phyloP scores from a whole-genome alignment of 441 rosid species.

The Croton setiger region DNA sequence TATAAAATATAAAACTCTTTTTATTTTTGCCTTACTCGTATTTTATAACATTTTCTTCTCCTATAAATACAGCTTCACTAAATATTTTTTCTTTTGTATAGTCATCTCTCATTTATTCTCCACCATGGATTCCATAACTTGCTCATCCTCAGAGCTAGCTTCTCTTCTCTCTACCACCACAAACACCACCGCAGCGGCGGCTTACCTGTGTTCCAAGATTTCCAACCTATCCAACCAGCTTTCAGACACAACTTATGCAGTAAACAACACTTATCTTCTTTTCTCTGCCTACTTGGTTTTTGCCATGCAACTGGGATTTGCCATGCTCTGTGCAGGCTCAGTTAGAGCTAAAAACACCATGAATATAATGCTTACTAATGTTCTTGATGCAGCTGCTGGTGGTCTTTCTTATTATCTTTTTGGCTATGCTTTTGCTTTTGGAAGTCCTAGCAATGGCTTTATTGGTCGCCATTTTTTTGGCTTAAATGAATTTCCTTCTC shows the following conservation, averaged over 20 bases:
- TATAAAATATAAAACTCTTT: neutral
- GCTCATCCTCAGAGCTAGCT: conserved; percentile 49
- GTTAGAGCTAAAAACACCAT: conserved; percentile 88
- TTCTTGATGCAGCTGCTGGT: conserved; percentile 87
- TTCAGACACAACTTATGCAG: conserved; percentile 59
- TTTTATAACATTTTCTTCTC: neutral
- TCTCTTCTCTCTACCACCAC: conserved; percentile 41
- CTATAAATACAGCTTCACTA: neutral
- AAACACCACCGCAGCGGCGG: conserved; percentile 58
- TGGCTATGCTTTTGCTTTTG: conserved; percentile 87
- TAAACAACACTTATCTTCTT: conserved; percentile 79
- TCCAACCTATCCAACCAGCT: conserved; percentile 37
- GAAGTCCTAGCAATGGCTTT: conserved; percentile 68
- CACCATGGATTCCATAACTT: conserved; percentile 30
- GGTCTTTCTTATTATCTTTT: conserved; percentile 82
- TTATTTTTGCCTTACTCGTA: neutral
- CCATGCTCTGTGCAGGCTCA: conserved; percentile 94
- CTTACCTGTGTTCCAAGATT: conserved; percentile 52
- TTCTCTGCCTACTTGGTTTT: conserved; percentile 90
- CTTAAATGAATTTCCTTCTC: conserved; percentile 45
- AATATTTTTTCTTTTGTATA: neutral
- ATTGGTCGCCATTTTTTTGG: conserved; percentile 74
- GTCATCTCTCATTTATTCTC: neutral
- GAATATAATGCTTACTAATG: conserved; percentile 93
- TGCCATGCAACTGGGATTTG: conserved; percentile 90